Percentiles rank a stretch among this genome's conserved stretches.
phyloP scores from a whole-genome alignment of 2,329 filamentous ascomycete species.

The Neoascochyta sp. region DNA sequence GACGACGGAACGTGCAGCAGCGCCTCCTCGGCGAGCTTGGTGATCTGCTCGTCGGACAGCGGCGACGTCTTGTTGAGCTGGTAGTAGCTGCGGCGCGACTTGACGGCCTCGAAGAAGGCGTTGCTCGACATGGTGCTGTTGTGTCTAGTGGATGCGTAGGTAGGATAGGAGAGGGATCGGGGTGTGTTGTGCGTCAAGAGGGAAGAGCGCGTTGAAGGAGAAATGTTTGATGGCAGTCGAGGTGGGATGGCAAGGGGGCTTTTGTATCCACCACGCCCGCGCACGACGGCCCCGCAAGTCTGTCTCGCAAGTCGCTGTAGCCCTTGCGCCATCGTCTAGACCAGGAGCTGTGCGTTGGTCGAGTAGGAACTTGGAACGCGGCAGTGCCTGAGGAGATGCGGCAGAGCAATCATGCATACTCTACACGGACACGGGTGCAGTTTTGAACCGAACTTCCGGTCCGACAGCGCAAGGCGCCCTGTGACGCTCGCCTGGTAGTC shows the following conservation, averaged over 20 bases:
- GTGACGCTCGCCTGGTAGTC: too few species aligned
- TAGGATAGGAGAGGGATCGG: slow-evolving; percentile 23
- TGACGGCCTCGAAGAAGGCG: slow-evolving; percentile 61
- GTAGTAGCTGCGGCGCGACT: slow-evolving; percentile 68
- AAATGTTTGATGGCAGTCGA: slow-evolving; percentile 5
- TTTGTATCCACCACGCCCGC: slow-evolving; percentile 19
- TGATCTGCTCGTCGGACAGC: slow-evolving; percentile 56
- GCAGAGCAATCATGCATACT: too few species aligned
- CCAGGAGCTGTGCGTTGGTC: too few species aligned
- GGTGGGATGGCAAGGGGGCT: slow-evolving; percentile 11
- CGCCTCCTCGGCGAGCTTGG: slow-evolving; percentile 58
- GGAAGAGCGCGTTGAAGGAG: slow-evolving; percentile 6
- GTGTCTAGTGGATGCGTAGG: slow-evolving; percentile 12
- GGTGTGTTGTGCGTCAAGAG: slow-evolving; percentile 7
- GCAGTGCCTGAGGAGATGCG: too few species aligned
- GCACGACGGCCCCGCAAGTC: too few species aligned
- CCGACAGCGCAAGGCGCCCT: too few species aligned
- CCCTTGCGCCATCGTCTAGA: slow-evolving; percentile 32
- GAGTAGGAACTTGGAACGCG: too few species aligned
- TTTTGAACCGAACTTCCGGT: too few species aligned
- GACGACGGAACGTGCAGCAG: slow-evolving; percentile 69
- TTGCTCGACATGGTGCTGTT: slow-evolving; percentile 25
- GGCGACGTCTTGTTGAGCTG: slow-evolving; percentile 61
- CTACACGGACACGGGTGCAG: too few species aligned
- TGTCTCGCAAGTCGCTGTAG: slow-evolving; percentile 33